Conservation (phyloP, 805 yeast genomes). For the Yamadazyma takamatsuzukensis region DNA sequence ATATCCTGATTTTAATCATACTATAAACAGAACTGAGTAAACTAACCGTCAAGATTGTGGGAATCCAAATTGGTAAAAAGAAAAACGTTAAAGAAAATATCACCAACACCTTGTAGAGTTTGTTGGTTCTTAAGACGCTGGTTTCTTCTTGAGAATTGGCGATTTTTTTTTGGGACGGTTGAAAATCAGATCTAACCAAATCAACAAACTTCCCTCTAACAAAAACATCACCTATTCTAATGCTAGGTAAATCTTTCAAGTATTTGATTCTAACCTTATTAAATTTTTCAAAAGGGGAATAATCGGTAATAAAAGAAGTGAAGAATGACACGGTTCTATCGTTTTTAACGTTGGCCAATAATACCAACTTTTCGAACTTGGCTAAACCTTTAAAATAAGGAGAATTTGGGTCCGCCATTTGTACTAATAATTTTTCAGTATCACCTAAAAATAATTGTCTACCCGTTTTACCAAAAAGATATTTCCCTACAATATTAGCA, state of each 20-base stretch:
- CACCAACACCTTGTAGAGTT: conserved; percentile 16
- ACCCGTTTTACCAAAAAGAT: conserved; percentile 36
- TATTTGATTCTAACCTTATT: conserved; percentile 45
- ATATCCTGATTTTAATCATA: conserved; percentile 30
- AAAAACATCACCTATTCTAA: conserved; percentile 31
- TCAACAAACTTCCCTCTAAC: conserved; percentile 54
- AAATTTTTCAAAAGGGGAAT: conserved; percentile 63
- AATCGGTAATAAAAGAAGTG: conserved; percentile 72
- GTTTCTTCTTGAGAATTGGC: conserved; percentile 34
- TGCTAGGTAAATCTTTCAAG: conserved; percentile 42
- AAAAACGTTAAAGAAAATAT: conserved; percentile 23
- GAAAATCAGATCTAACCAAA: conserved; percentile 28
- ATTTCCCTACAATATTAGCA: conserved; percentile 31
- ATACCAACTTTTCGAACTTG: conserved; percentile 52
- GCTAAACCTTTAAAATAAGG: conserved; percentile 53
- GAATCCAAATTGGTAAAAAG: conserved; percentile 49
- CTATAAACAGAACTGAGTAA: conserved; percentile 37
- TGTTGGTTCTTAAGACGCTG: conserved; percentile 29
- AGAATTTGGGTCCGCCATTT: conserved; percentile 50
- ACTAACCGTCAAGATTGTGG: conserved; percentile 37
- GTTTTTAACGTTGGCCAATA: conserved; percentile 72
- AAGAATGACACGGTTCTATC: conserved; percentile 88
- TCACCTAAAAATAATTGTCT: conserved; percentile 35
- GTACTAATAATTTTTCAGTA: conserved; percentile 41
- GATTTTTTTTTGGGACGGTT: neutral